A percentile compares a stretch with the other conserved stretches of the same genome.
Evolutionary conservation across 495 filamentous ascomycete genomes (phyloP).

Genomic region (Trichocladium antarcticum): DNA sequence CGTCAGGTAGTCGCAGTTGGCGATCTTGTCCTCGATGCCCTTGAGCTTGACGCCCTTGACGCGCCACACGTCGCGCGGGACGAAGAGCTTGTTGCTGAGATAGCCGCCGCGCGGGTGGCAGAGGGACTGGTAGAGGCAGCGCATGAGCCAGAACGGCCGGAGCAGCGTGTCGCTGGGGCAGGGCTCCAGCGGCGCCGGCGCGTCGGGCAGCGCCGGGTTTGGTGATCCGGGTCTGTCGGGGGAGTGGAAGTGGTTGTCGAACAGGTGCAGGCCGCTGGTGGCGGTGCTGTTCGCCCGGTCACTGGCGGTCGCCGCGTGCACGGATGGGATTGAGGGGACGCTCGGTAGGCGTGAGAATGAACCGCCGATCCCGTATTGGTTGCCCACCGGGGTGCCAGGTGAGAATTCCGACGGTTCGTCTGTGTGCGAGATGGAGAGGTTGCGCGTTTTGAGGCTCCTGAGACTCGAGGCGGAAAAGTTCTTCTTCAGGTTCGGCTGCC

Average conservation of each 20-base stretch:
- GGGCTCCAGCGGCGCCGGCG: constrained; percentile 72
- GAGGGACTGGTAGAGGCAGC: constrained; percentile 83
- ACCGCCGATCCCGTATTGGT: constrained; percentile 50
- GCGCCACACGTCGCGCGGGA: constrained; percentile 85
- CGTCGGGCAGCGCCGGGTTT: constrained; percentile 41
- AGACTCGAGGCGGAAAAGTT: constrained; percentile 70
- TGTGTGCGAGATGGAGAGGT: constrained; percentile 61
- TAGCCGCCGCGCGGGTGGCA: constrained; percentile 87
- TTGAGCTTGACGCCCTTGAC: constrained; percentile 91
- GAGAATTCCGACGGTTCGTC: constrained; percentile 57
- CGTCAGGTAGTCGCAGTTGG: constrained; percentile 84
- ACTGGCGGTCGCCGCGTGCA: constrained; percentile 34
- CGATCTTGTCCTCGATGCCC: constrained; percentile 83
- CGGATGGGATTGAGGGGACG: constrained; percentile 46
- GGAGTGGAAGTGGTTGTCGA: constrained; percentile 74
- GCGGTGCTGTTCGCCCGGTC: constrained; percentile 40
- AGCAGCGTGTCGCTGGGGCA: constrained; percentile 79
- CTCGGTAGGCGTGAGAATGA: constrained; percentile 26
- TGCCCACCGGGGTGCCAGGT: constrained; percentile 60
- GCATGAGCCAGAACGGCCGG: constrained; percentile 93
- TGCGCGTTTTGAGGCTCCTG: constrained; percentile 57
- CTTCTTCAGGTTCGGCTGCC: constrained; percentile 52
- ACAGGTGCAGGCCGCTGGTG: constrained; percentile 64
- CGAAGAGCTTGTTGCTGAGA: constrained; percentile 76
- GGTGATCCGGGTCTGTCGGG: constrained; percentile 57